phyloP scores from a whole-genome alignment of 2,329 filamentous ascomycete species.

The Clonostachys rosea region DNA sequence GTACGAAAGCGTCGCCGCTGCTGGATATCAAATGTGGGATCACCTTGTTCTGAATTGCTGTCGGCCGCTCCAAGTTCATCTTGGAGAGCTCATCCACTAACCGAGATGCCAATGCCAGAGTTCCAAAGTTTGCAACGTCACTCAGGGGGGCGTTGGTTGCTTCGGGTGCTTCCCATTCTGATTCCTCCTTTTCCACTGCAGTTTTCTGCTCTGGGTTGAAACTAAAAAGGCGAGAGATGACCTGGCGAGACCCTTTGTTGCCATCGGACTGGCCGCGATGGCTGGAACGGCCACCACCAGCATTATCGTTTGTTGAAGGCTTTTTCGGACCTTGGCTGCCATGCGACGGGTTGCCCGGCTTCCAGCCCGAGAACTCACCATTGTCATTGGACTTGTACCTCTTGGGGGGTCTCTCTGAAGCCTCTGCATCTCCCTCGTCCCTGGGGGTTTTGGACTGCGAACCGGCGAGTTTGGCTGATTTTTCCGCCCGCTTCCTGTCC shows the following conservation, averaged over 20 bases:
- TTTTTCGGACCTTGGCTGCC: background rate
- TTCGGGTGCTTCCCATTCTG: conserved; percentile 53
- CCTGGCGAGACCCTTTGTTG: conserved; percentile 37
- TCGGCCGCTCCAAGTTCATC: conserved; percentile 84
- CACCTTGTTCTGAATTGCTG: conserved; percentile 88
- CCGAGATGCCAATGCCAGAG: conserved; percentile 74
- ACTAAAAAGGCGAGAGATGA: conserved; percentile 89
- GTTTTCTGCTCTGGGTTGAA: conserved; percentile 77
- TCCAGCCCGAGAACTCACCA: background rate
- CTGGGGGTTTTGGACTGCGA: conserved; percentile 9
- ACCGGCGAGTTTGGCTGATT: conserved; percentile 19
- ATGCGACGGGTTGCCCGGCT: conserved; percentile 4
- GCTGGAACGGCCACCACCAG: conserved; percentile 1
- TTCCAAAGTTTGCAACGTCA: conserved; percentile 81
- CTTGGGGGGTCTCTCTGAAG: conserved; percentile 32
- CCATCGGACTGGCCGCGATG: conserved; percentile 8
- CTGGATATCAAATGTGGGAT: conserved; percentile 75
- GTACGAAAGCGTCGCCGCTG: conserved; percentile 89
- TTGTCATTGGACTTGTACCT: conserved; percentile 32
- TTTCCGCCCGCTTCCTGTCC: conserved; percentile 69
- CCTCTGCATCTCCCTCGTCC: conserved; percentile 14
- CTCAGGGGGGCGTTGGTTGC: conserved; percentile 89
- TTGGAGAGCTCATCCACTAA: conserved; percentile 83
- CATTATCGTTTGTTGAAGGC: background rate
- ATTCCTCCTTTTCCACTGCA: conserved; percentile 43